Evolutionary conservation across 169 alveolate species (phyloP), one percentile per base, ranked within the genome.

Genomic region (Eimeria necatrix): DNA sequence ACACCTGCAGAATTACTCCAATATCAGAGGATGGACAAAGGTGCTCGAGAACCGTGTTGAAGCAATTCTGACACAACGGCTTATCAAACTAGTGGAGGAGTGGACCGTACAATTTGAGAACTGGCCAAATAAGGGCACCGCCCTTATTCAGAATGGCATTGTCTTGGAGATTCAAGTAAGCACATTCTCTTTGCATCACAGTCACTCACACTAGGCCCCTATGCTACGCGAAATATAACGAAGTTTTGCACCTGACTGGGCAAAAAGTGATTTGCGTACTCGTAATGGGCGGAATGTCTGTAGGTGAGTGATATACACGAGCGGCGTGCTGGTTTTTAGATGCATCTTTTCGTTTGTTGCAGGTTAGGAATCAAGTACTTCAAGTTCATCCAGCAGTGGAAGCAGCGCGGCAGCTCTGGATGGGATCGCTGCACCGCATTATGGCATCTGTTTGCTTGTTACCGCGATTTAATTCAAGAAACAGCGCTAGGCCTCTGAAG

Each of bases 401-500:
- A 88, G 91, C 94, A n/a, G 97, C 97, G 9, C 96, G 95, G 26
- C 97, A 95, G 95, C 70, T 22, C 61, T 95, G 97, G 97, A 84
- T 87, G 93, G 95, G 93, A 9, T 70, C 74, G 18, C 26, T 95
- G 74, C 95, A 95, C 81, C 61, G 84, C 51, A 81, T 91, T 18
- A 49, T 95, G 16, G 97, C 93, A 9, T 70, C 89, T 4, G 84
- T 95, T 68, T 89, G 96, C 61, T 16, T 61, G 32, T 52, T 95
- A 48, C 96, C 97, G 1, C 95, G 95, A 2, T 51, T 95, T 14
- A 83, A 83, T 16, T 24, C 91, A 7, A 22, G 70, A 52, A 83
- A 83, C 22, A 83, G 78, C 16, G 4, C 91, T 3, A 48, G 91
- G 46, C 76, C 53, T 9, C 16, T 83, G 52, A 83, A 83, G 64